Evolutionary conservation across 1,139 yeast species (phyloP).

Genomic region (Candida sanyaensis): DNA sequence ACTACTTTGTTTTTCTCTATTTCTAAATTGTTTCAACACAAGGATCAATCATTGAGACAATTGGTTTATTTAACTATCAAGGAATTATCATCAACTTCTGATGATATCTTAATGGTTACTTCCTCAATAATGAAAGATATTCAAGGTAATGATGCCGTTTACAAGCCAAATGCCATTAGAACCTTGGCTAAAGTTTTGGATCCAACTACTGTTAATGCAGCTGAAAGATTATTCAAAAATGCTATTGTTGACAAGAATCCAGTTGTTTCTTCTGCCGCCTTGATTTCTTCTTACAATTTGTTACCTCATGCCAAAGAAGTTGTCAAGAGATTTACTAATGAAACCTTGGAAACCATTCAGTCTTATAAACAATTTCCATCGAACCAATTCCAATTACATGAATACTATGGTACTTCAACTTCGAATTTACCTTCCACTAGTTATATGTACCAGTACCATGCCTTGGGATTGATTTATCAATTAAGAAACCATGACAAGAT

Average conservation of each 20-base stretch:
- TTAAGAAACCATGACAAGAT: constrained; percentile 89
- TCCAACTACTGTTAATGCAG: constrained; percentile 88
- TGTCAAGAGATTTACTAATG: constrained; percentile 91
- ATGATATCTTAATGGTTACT: constrained; percentile 95
- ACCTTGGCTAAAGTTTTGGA: constrained; percentile 89
- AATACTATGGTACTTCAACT: constrained; percentile 52
- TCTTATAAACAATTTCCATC: constrained; percentile 70
- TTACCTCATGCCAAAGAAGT: constrained; percentile 89
- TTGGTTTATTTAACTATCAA: constrained; percentile 92
- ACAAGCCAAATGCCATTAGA: constrained; percentile 93
- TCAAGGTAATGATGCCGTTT: constrained; percentile 82
- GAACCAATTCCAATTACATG: constrained; percentile 55
- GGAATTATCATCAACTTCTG: constrained; percentile 81
- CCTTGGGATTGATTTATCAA: constrained; percentile 85
- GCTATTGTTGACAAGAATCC: constrained; percentile 93
- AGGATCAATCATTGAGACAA: constrained; percentile 88
- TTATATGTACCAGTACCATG: constrained; percentile 92
- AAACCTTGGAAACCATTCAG: constrained; percentile 83
- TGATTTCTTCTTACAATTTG: constrained; percentile 86
- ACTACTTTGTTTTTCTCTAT: constrained; percentile 92
- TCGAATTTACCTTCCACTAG: constrained; percentile 64
- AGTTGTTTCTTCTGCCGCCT: constrained; percentile 86
- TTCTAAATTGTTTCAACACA: constrained; percentile 92
- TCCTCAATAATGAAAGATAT: constrained; percentile 98
- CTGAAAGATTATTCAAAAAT: constrained; percentile 90